Conservation (phyloP, 441 rosid genomes). For the Gossypium lobatum region DNA sequence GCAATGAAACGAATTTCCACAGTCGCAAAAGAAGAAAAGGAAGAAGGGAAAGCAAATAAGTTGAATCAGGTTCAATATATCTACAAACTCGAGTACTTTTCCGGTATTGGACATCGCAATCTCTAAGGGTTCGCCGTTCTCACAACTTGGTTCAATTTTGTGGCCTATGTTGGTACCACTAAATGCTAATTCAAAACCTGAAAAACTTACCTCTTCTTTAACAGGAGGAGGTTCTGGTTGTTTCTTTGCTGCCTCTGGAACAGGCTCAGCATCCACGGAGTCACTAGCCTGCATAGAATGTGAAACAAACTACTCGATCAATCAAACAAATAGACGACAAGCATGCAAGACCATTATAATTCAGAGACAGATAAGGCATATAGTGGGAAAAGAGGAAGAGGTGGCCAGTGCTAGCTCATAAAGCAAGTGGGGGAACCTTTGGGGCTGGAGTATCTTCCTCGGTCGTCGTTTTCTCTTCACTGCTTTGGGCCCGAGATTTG, state of each 20-base stretch:
- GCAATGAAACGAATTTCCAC: background rate
- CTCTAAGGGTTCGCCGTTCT: background rate
- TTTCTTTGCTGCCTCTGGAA: slow-evolving; percentile 18
- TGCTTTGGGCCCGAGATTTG: slow-evolving; percentile 19
- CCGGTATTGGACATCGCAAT: background rate
- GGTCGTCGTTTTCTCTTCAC: slow-evolving; percentile 40
- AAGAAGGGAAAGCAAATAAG: background rate
- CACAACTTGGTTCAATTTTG: background rate
- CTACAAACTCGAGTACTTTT: background rate
- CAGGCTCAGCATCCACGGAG: slow-evolving; percentile 21
- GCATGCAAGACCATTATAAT: background rate
- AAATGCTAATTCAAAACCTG: slow-evolving; percentile 6
- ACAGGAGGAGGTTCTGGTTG: slow-evolving; percentile 27
- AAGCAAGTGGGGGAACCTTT: slow-evolving; percentile 29
- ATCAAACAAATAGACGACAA: background rate
- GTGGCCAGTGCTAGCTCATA: background rate
- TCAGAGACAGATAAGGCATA: background rate
- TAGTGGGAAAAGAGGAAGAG: background rate
- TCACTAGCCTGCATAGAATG: slow-evolving; percentile 31
- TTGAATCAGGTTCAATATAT: background rate
- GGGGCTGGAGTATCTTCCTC: slow-evolving; percentile 36
- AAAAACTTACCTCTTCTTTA: slow-evolving; percentile 32
- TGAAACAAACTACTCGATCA: slow-evolving; percentile 1
- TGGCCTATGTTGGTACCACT: background rate
- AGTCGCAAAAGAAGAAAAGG: background rate